phyloP scores from a whole-genome alignment of 1,284 basidiomycete species.

The Ustilago nuda region DNA sequence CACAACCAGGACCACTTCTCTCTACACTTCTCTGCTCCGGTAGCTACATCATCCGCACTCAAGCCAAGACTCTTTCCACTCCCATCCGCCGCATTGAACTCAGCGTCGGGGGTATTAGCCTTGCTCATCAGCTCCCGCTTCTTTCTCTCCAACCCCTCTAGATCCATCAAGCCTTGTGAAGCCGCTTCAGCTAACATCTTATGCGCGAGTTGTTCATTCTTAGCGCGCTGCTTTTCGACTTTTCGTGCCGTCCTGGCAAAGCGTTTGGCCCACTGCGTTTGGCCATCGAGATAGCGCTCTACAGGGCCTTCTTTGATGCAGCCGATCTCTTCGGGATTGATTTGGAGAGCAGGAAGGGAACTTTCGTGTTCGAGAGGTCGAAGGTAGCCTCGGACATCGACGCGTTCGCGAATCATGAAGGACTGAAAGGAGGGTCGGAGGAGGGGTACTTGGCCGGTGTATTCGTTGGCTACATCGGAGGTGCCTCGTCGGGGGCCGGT shows the following conservation, averaged over 20 bases:
- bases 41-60: slow-evolving; percentile 14
- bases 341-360: slow-evolving; percentile 76
- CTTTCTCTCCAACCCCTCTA: slow-evolving; percentile 13
- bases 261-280: slow-evolving; percentile 48
- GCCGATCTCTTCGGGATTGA: slow-evolving; percentile 75
- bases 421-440: slow-evolving; percentile 57
- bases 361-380: slow-evolving; percentile 81
- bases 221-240: slow-evolving; percentile 45
- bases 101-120: neutral
- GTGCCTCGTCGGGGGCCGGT: slow-evolving; percentile 21
- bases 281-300: slow-evolving; percentile 50
- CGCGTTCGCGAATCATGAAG: slow-evolving; percentile 86
- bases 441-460: slow-evolving; percentile 64
- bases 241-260: slow-evolving; percentile 38
- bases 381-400: slow-evolving; percentile 80
- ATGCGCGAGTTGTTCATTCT: slow-evolving; percentile 32
- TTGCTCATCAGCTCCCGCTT: slow-evolving; percentile 8
- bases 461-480: slow-evolving; percentile 51
- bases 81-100: neutral
- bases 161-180: slow-evolving; percentile 33
- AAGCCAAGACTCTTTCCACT: slow-evolving; percentile 5
- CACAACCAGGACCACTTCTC: slow-evolving; percentile 45
- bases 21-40: slow-evolving; percentile 14
- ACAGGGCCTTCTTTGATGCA: slow-evolving; percentile 72
- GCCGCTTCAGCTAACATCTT: slow-evolving; percentile 43